Percentiles rank a stretch among this genome's conserved stretches.
phyloP scores from a whole-genome alignment of 1,139 yeast genomes.

The Geotrichum cucujoidarum region DNA sequence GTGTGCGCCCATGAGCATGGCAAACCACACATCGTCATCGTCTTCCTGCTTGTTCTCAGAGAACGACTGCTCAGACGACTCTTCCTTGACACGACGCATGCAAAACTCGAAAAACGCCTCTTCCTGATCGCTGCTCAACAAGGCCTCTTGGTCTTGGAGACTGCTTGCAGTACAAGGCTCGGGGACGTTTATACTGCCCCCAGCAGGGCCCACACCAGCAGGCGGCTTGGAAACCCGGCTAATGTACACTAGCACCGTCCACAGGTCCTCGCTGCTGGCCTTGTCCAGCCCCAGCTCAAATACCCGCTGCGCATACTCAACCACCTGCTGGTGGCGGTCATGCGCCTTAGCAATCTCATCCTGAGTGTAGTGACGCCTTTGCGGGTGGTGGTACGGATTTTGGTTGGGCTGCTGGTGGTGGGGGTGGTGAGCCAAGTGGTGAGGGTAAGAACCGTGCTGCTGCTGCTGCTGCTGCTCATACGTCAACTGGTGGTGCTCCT shows the following conservation, averaged over 20 bases:
- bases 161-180: too few species aligned
- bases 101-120: constrained; percentile 6
- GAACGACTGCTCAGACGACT: not conserved
- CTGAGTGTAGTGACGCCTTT: not conserved
- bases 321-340: not conserved
- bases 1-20: constrained; percentile 21
- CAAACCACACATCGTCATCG: constrained; percentile 9
- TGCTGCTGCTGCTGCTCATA: not conserved
- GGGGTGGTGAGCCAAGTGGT: too few species aligned
- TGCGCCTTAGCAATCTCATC: not conserved
- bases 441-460: not conserved
- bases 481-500: not conserved
- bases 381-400: too few species aligned
- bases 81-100: not conserved
- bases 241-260: not conserved
- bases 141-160: too few species aligned
- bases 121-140: not conserved
- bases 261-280: not conserved
- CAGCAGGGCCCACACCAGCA: not conserved
- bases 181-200: too few species aligned
- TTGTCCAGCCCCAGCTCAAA: not conserved
- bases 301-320: not conserved
- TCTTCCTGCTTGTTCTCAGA: not conserved
- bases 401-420: too few species aligned
- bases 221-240: not conserved